Evolutionary conservation across 1,284 basidiomycete species (phyloP).

Genomic region (Lentinus polychrous): DNA sequence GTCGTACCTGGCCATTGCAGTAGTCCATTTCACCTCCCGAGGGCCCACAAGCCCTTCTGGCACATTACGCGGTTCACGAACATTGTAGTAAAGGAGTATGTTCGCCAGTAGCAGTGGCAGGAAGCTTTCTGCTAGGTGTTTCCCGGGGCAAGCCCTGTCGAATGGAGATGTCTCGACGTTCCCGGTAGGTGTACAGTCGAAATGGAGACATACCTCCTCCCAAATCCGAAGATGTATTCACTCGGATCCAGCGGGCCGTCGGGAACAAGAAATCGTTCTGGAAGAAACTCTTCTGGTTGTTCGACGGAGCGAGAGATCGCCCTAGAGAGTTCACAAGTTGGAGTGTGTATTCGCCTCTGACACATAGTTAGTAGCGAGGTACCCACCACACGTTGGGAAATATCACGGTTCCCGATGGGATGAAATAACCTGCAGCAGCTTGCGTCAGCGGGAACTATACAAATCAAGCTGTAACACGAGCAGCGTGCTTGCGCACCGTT

Average conservation of each 20-base stretch:
- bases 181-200: background rate
- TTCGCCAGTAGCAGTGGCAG: background rate
- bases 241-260: background rate
- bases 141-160: background rate
- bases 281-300: background rate
- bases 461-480: background rate
- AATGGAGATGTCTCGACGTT: background rate
- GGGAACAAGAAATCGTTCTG: background rate
- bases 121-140: background rate
- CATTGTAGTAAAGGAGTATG: background rate
- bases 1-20: background rate
- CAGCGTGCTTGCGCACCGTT: background rate
- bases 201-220: background rate
- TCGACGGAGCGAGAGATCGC: background rate
- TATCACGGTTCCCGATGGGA: background rate
- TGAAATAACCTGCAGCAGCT: background rate
- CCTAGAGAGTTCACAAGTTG: background rate
- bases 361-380: background rate
- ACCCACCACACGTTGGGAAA: background rate
- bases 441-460: background rate
- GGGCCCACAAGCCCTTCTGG: background rate
- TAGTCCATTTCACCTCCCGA: background rate
- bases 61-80: background rate
- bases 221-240: conserved; percentile 5
- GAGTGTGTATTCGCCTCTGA: background rate